Conservation (phyloP, 331 rosid species). For the Malus hybrid region DNA sequence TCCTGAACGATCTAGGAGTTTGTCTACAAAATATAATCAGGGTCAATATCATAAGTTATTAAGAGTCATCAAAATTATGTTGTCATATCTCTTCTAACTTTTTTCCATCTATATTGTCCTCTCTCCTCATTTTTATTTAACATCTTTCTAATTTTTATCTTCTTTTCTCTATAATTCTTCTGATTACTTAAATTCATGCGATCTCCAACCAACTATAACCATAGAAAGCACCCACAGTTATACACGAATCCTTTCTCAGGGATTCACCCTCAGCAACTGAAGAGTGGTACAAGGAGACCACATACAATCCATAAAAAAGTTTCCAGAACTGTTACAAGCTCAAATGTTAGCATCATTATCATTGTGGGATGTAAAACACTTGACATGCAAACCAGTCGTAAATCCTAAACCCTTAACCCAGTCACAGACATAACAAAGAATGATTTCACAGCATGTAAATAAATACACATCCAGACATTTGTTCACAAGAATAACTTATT, state of each 20-base stretch:
- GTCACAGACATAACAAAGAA: not conserved
- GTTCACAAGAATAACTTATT: not conserved
- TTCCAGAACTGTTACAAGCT: not conserved
- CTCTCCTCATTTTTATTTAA: not conserved
- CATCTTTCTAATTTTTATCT: not conserved
- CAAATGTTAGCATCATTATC: not conserved
- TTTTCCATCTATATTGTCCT: not conserved
- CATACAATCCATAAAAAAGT: not conserved
- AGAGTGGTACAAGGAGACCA: not conserved
- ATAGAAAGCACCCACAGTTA: not conserved
- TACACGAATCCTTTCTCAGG: not conserved
- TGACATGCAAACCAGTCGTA: not conserved
- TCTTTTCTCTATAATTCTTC: not conserved
- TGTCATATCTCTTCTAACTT: no score
- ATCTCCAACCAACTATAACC: not conserved
- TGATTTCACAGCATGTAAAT: not conserved
- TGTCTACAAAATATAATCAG: no score
- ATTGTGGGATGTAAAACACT: not conserved
- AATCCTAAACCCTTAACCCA: not conserved
- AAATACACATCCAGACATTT: not conserved
- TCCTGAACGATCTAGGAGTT: no score
- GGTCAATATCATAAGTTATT: no score
- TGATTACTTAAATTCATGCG: not conserved
- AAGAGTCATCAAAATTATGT: no score
- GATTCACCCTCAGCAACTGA: not conserved